A percentile compares a stretch with the other conserved stretches of the same genome.
Evolutionary conservation across 257 asterid species (phyloP).

Genomic region (Lycium ferocissimum): DNA sequence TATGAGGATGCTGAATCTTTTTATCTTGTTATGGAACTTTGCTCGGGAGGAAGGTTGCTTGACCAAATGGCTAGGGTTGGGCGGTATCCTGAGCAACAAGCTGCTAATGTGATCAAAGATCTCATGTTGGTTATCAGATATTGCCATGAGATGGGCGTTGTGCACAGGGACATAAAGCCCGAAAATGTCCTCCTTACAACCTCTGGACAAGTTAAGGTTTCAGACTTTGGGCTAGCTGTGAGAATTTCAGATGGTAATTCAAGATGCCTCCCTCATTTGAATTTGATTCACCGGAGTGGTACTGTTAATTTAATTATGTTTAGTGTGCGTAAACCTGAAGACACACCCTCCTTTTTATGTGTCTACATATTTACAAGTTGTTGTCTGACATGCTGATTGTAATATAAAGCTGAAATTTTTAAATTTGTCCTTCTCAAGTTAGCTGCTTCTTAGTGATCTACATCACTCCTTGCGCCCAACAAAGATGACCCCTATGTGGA

Average conservation of each 20-base stretch:
- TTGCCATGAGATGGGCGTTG: conserved; percentile 97
- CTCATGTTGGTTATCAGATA: conserved; percentile 77
- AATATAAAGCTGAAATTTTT: neutral
- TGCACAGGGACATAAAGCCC: conserved; percentile 88
- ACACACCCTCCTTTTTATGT: neutral
- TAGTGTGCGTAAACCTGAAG: neutral
- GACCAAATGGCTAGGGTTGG: conserved; percentile 86
- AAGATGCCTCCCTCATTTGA: neutral
- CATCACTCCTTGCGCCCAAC: neutral
- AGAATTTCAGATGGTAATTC: conserved; percentile 77
- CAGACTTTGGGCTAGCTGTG: conserved; percentile 87
- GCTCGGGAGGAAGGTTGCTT: conserved; percentile 81
- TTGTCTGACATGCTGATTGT: neutral
- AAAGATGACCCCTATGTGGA: neutral
- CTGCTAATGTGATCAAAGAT: conserved; percentile 80
- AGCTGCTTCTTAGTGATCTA: neutral
- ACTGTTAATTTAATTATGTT: neutral
- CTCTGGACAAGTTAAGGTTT: conserved; percentile 83
- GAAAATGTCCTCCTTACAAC: conserved; percentile 79
- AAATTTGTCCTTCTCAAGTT: neutral
- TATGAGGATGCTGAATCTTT: conserved; percentile 82
- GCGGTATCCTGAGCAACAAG: conserved; percentile 63
- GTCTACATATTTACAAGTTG: neutral
- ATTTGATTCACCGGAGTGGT: neutral
- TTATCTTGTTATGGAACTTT: conserved; percentile 88